Evolutionary conservation across 495 filamentous ascomycete genomes (phyloP), one percentile per base, ranked within the genome.

Genomic region (Alectoria sarmentosa): DNA sequence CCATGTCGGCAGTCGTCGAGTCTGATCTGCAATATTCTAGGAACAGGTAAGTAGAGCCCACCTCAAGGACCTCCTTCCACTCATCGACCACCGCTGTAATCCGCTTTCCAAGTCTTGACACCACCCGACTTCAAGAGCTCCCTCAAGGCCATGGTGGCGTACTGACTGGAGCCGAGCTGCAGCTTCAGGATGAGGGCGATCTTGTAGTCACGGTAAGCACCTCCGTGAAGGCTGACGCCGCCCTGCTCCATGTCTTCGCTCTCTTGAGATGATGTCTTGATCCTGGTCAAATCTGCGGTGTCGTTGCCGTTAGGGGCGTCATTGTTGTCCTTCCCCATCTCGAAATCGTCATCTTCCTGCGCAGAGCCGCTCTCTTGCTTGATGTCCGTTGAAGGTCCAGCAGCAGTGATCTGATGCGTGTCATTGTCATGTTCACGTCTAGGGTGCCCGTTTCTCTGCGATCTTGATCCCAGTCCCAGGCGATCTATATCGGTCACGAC

Each of bases 91-190:
- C 74, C 75, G 21, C 79, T 77, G 69, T 82, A 86, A 56, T 91
- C 89, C 9, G 88, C 83, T 73, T 88, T 83, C 71, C 83, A 90
- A 1, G 80, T 76, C 66, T 74, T 77, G 6, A 86, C 79, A 42
- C 82, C 84, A 3, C 87, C 88, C 10, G 63, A 65, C 72, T 85
- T 88, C 79, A 86, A 88, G 70, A 98, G 76, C 79, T 98, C 94
- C 49, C 94, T 81, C 66, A 98, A 78, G 13, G 91, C 94, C 82
- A 98, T 88, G 3, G 95, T 98, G 0, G 94, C 94, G 72, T 98
- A 98, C 73, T 92, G 90, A 73, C 91, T 93, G 2, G 85, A 83
- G 30, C 86, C 87, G 26, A 98, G 79, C 72, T 92, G 86, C 74
- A 98, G 86, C 73, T 88, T 96, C 62, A 98, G 71, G 17, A 96